Evolutionary conservation across 2,329 filamentous ascomycete species (phyloP).

Genomic region (Colletotrichum lupini): DNA sequence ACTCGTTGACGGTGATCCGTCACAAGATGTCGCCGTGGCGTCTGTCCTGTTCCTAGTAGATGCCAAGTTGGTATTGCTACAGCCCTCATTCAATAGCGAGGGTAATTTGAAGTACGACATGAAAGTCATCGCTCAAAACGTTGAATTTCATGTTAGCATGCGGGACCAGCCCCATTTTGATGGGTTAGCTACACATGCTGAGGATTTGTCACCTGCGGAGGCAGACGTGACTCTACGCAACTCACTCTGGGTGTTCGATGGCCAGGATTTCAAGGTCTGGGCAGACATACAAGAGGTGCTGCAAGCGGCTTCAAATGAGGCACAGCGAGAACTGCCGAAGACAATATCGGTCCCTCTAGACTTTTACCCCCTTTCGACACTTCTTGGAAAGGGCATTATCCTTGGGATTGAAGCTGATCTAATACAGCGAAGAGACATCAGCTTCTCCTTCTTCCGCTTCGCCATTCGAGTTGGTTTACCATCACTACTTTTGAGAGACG

Average conservation of each 20-base stretch:
- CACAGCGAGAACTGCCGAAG: constrained; percentile 75
- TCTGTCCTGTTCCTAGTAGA: constrained; percentile 97
- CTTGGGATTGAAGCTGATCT: constrained; percentile 92
- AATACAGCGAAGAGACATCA: constrained; percentile 91
- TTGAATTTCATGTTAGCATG: constrained; percentile 95
- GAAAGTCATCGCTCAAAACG: constrained; percentile 94
- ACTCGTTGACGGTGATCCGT: constrained; percentile 89
- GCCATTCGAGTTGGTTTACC: constrained; percentile 88
- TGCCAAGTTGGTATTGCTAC: constrained; percentile 91
- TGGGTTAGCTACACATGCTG: constrained; percentile 42
- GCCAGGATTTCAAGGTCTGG: constrained; percentile 87
- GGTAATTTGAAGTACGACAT: constrained; percentile 97
- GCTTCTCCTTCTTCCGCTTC: constrained; percentile 90
- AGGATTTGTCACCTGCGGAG: not conserved
- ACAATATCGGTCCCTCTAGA: constrained; percentile 86
- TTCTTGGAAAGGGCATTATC: constrained; percentile 90
- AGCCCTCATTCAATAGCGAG: constrained; percentile 84
- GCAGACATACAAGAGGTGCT: constrained; percentile 88
- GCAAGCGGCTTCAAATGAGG: constrained; percentile 73
- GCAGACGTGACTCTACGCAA: constrained; percentile 67
- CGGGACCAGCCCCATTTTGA: constrained; percentile 76
- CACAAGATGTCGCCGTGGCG: constrained; percentile 92
- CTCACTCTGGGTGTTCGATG: constrained; percentile 96
- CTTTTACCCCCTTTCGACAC: constrained; percentile 91
- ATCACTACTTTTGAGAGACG: constrained; percentile 87